Base-by-base conservation (phyloP, 768 basidiomycete genomes). In the Leucogyrophana mollusca region DNA sequence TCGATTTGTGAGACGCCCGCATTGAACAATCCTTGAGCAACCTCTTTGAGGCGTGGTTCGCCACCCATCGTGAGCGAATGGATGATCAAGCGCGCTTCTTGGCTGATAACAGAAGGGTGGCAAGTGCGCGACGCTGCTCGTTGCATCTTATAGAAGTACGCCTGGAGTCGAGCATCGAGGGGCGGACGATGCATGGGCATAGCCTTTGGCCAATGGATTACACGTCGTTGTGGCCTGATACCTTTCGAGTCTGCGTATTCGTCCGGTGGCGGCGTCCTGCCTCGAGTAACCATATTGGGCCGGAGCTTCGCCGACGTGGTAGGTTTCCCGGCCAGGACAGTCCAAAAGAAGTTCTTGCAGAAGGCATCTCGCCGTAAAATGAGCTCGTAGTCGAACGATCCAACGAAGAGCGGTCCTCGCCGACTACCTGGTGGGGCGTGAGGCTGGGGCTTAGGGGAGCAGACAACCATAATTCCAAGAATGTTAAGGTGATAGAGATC, bases 61-160 rank as follows among this genome's bases (percentile, higher is more conserved):
- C 25, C 13, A 21, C 14, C 16, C 17, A 14, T 10, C 11, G 17
- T 25, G 17, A 30, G 3, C 16, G 45, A 41, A 27, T 42, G 17
- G 9, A 43, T 4, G 39, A 43, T 46, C 30, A 23, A 42, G 41
- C 25, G 25, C 14, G 45, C 40, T 33, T 43, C 45, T n/a, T 32
- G 11, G 16, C 30, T 18, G 17, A 46, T 46, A n/a, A 30, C 9
- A 17, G 20, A 46, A 4, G 40, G 45, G 16, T 46, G 45, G 27
- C 45, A 43, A 16, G 24, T 46, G 5, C 40, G 40, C 8, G 18
- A 4, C 22, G 16, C 16, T 10, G 30, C 20, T 11, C 14, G 41
- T 20, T 46, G 45, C 25, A 46, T 21, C 14, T 21, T 46, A 14
- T n/a, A 13, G 40, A 46, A 46, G 33, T 46, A 46, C 14, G 18